Evolutionary conservation across 208 protist species (phyloP).

Genomic region (Trypanosoma mega): DNA sequence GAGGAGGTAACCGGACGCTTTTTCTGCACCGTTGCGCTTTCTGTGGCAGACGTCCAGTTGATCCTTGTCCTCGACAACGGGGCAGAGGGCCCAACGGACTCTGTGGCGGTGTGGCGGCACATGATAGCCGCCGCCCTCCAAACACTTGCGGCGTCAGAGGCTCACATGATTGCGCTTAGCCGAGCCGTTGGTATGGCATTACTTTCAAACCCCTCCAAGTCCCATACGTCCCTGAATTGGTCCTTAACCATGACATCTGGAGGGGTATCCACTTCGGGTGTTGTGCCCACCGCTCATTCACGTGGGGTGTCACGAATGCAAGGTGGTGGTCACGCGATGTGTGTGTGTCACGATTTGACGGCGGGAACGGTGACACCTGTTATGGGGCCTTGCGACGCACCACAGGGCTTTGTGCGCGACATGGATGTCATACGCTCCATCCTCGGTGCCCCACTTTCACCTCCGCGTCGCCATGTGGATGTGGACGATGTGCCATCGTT

Average conservation of each 20-base stretch:
- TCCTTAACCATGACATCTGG: too few species aligned
- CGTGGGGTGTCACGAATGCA: too few species aligned
- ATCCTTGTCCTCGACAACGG: not conserved
- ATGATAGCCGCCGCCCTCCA: not conserved
- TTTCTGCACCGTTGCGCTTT: slow-evolving; percentile 10
- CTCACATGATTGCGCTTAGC: too few species aligned
- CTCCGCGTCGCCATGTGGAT: slow-evolving; percentile 1
- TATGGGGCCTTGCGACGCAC: not conserved
- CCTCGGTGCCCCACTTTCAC: slow-evolving; percentile 11
- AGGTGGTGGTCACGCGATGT: too few species aligned
- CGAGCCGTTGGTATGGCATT: too few species aligned
- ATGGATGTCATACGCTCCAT: not conserved
- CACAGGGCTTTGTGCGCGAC: not conserved
- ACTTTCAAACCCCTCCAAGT: too few species aligned
- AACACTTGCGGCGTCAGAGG: too few species aligned
- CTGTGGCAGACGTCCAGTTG: slow-evolving; percentile 1
- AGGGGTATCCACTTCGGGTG: too few species aligned
- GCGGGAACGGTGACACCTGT: not conserved
- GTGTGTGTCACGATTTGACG: not conserved
- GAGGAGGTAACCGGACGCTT: slow-evolving; percentile 4
- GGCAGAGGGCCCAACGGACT: not conserved
- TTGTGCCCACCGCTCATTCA: too few species aligned
- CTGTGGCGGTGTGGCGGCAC: not conserved
- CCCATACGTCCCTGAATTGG: too few species aligned
- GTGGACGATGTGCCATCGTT: not conserved